Conservation (phyloP, 2,329 filamentous ascomycete genomes). For the Trichoderma cornu-damae region DNA sequence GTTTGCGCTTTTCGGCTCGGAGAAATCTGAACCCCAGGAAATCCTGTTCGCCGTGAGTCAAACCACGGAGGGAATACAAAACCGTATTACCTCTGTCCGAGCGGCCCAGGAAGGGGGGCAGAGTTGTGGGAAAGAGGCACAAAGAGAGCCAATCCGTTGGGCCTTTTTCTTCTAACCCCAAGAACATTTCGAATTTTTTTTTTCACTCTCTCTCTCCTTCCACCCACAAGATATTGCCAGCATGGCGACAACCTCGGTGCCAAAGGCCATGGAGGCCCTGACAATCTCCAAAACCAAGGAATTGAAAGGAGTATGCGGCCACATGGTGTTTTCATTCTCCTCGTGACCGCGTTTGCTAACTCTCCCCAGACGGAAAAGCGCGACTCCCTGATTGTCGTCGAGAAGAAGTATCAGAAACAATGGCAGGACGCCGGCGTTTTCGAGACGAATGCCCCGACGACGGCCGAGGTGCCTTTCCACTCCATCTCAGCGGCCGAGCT, state of each 20-base stretch:
- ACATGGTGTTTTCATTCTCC: not conserved
- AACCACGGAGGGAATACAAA: conserved; percentile 19
- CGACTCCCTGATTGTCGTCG: conserved; percentile 72
- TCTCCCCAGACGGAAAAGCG: conserved; percentile 70
- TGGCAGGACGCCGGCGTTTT: conserved; percentile 56
- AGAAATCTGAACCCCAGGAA: conserved; percentile 16
- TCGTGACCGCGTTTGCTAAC: not conserved
- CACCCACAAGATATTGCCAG: conserved; percentile 16
- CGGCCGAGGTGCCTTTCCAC: conserved; percentile 68
- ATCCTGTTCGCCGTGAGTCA: conserved; percentile 29
- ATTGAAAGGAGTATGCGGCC: conserved; percentile 49
- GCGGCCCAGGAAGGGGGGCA: conserved; percentile 18
- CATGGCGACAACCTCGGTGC: conserved; percentile 41
- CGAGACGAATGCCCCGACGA: conserved; percentile 77
- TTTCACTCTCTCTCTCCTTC: not conserved
- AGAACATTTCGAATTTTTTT: not conserved
- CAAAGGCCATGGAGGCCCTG: conserved; percentile 48
- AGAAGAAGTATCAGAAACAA: conserved; percentile 88
- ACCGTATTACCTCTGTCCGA: conserved; percentile 6
- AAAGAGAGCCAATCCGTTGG: not conserved
- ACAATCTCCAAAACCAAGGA: conserved; percentile 56
- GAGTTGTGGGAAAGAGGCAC: conserved; percentile 4
- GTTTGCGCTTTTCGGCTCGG: conserved; percentile 8
- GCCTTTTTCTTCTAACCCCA: not conserved
- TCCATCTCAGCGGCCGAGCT: conserved; percentile 69